Percentiles rank a stretch among this genome's conserved stretches.
Conservation (phyloP, 345 rosid genomes). For the Lagerstroemia speciosa region DNA sequence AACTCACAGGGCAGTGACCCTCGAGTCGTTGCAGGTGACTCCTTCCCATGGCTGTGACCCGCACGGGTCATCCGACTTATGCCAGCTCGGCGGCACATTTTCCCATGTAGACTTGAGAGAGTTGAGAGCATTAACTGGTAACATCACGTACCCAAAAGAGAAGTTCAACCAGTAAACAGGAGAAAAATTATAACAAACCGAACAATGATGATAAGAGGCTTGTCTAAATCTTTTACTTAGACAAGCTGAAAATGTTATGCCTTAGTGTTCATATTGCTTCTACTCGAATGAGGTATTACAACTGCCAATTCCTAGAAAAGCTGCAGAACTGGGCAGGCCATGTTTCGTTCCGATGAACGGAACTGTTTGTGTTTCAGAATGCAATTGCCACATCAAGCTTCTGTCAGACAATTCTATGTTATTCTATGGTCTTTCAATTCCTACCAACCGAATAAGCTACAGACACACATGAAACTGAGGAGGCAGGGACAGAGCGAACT, state of each 20-base stretch:
- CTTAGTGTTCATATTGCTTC: background rate
- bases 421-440: background rate
- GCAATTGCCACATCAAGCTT: background rate
- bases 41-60: slow-evolving; percentile 90
- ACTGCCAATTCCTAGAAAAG: background rate
- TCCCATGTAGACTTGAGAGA: slow-evolving; percentile 73
- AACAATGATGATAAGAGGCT: background rate
- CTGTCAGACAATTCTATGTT: too few relatives aligned
- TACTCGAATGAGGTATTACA: background rate
- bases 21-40: slow-evolving; percentile 53
- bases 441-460: background rate
- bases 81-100: slow-evolving; percentile 73
- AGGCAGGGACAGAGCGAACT: background rate
- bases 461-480: background rate
- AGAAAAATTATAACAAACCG: background rate
- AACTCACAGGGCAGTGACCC: slow-evolving; percentile 47
- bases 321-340: background rate
- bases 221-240: background rate
- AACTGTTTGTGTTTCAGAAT: background rate
- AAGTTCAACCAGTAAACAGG: background rate
- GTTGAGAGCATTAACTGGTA: slow-evolving; percentile 58
- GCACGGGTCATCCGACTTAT: slow-evolving; percentile 67
- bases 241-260: background rate
- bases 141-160: background rate
- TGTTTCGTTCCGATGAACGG: background rate